Evolutionary conservation across 2,329 filamentous ascomycete species (phyloP).

Genomic region (Lasiodiplodia gonubiensis): DNA sequence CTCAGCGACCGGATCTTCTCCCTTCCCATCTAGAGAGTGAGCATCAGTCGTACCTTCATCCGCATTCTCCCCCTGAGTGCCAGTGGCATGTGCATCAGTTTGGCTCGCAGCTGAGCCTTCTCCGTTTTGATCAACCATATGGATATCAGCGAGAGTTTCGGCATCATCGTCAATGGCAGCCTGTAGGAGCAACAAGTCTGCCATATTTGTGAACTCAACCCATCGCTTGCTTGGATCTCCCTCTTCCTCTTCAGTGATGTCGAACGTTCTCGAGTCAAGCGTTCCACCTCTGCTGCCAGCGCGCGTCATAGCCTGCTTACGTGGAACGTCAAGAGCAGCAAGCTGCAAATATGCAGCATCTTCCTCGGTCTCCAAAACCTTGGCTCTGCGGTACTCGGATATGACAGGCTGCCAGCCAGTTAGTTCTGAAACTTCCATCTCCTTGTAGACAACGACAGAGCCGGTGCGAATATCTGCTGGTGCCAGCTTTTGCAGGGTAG

Average conservation of each 20-base stretch:
- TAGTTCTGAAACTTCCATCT: conserved; percentile 64
- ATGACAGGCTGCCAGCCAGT: conserved; percentile 68
- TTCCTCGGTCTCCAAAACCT: conserved; percentile 9
- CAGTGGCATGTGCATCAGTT: not conserved
- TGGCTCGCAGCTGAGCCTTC: not conserved
- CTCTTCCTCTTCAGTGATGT: conserved; percentile 3
- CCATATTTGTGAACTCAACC: not conserved
- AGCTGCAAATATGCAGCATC: conserved; percentile 9
- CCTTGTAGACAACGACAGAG: conserved; percentile 73
- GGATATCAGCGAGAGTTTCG: not conserved
- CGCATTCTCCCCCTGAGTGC: not conserved
- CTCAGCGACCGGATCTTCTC: not conserved
- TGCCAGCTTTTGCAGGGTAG: conserved; percentile 58
- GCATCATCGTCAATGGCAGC: not conserved
- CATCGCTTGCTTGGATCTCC: conserved; percentile 5
- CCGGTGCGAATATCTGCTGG: conserved; percentile 59
- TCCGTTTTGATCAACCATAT: not conserved
- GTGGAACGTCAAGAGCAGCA: conserved; percentile 7
- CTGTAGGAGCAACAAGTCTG: conserved; percentile 6
- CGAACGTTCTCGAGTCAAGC: not conserved
- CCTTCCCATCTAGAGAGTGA: not conserved
- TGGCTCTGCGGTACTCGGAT: conserved; percentile 15
- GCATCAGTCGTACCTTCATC: conserved; percentile 1
- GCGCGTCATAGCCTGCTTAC: not conserved
- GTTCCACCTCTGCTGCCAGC: not conserved